Base-by-base conservation (phyloP, 129 eudicot genomes). In the Ambrosia trifida region DNA sequence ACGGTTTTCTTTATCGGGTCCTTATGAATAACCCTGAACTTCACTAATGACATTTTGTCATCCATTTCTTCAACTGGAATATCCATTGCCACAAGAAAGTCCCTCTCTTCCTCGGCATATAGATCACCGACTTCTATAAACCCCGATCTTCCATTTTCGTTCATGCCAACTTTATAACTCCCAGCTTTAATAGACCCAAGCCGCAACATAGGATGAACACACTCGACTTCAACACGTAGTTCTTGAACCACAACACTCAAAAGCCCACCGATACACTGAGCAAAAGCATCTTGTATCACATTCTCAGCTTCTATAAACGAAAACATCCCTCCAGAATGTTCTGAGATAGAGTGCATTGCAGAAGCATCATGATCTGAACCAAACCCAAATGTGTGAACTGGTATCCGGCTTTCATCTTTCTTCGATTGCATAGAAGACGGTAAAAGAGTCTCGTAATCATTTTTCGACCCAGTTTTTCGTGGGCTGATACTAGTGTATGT, bases 221-320 rank as follows among this genome's bases (percentile, higher is more conserved):
- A 86, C 43, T 89, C 96, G 10, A 93, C 80, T 57, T 69, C 76
- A n/a, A 93, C 84, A n/a, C 58, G 76, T 36, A 89, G 60, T 54
- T 89, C 91, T 76, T 93, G 98, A 12, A 85, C 87, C 31, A 89
- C 91, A 3, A 93, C 96, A 60, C 98, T 93, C 47, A 92, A 69
- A 59, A 92, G 87, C 69, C 98, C 98, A 3, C 98, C 98, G 50
- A 91, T 91, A 83, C 97, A 91, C 82, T 89, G 96, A 41, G 97
- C 97, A 81, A 91, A 91, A 69, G 98, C 98, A 74, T 93, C 98
- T 75, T 93, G 98, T 53, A 93, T 89, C 58, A 82, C 91, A 33
- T 64, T 75, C 65, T 85, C 92, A 7, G 91, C 67, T 81, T 93
- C 96, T 58, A 93, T 89, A 67, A 89, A 93, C 9, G 98, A 93